A percentile compares a stretch with the other conserved stretches of the same genome.
These are phyloP conservation scores for Botrytis elliptica DNA, from an alignment of 2,329 filamentous ascomycete genomes.

Conservation along the genomic window DNA sequence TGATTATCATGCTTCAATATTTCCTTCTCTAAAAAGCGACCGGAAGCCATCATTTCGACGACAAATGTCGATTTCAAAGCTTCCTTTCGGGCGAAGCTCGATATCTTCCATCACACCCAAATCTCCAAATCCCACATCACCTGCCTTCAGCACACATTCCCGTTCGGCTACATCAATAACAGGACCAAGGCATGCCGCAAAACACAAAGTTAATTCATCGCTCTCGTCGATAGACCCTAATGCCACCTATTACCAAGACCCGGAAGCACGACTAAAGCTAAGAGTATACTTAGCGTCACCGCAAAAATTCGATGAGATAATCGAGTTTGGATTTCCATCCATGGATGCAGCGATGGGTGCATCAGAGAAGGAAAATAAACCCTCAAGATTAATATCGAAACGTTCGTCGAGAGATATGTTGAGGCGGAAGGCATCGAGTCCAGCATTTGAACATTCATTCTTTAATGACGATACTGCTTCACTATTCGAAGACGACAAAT, in stretches of 20 bases:
- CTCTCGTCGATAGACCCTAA: slow-evolving; percentile 62
- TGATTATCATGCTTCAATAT: slow-evolving; percentile 58
- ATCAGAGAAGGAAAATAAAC: slow-evolving; percentile 39
- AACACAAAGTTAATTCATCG: slow-evolving; percentile 38
- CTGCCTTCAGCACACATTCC: slow-evolving; percentile 29
- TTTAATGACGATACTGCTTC: slow-evolving; percentile 58
- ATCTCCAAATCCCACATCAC: slow-evolving; percentile 33
- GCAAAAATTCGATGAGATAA: slow-evolving; percentile 92
- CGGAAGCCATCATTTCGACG: slow-evolving; percentile 64
- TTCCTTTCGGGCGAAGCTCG: slow-evolving; percentile 59
- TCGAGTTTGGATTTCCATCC: slow-evolving; percentile 89
- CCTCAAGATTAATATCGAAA: slow-evolving; percentile 28
- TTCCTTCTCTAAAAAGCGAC: slow-evolving; percentile 42
- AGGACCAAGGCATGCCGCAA: slow-evolving; percentile 28
- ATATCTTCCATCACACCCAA: slow-evolving; percentile 40
- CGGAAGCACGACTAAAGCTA: slow-evolving; percentile 81
- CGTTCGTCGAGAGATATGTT: slow-evolving; percentile 25
- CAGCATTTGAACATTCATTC: slow-evolving; percentile 57
- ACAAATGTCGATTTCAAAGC: slow-evolving; percentile 68
- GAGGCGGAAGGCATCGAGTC: slow-evolving; percentile 38
- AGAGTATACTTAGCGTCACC: slow-evolving; percentile 83
- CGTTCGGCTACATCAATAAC: slow-evolving; percentile 54
- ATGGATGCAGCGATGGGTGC: slow-evolving; percentile 46
- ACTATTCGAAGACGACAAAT: slow-evolving; percentile 54
- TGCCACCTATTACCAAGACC: slow-evolving; percentile 85